Base-by-base conservation (phyloP, 257 asterid genomes). In the Ballota nigra region DNA sequence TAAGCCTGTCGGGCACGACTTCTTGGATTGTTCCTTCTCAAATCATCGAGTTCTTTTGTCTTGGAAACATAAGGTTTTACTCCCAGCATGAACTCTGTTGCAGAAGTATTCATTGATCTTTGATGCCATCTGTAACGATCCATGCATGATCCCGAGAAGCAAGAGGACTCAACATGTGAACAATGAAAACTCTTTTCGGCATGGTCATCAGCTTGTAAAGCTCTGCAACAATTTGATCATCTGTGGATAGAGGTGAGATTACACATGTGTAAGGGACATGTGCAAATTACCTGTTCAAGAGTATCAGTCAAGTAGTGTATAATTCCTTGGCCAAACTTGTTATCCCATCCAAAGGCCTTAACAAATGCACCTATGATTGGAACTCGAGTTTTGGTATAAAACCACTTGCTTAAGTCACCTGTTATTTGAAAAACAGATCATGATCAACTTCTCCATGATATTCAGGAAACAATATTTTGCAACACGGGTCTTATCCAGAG, bases 181-280 rank as follows among this genome's bases (percentile, higher is more conserved):
- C 82, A 5, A 84, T 15, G 43, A 86, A 86, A 26, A 88, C 89
- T 63, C 92, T 79, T 6, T 86, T 84, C 41, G 78, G 88, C 87
- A 75, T 84, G 1, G 77, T 79, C 88, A 77, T 86, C 43, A 86
- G 67, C 62, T 74, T 86, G 79, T 63, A 69, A 5, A 84, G 83
- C 75, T 84, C 83, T 0, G 70, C 70, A 6, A 11, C 31, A 8
- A 84, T 77, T 23, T 80, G 83, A 24, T 77, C 85, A 41, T 82
- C 79, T 0, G 83, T 75, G 6, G 83, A 85, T 10, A 22, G 65
- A 6, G 83, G 71, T 9, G 78, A 40, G 26, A 82, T 41, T 4
- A 72, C 83, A 10, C 85, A 75, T 53, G 82, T 68, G 71, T 82
- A 77, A 2, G 77, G 78, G 11, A 84, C 58, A 0, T 77, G 81